phyloP scores from a whole-genome alignment of 2,329 filamentous ascomycete genomes.

The Clarireedia hainanense region DNA sequence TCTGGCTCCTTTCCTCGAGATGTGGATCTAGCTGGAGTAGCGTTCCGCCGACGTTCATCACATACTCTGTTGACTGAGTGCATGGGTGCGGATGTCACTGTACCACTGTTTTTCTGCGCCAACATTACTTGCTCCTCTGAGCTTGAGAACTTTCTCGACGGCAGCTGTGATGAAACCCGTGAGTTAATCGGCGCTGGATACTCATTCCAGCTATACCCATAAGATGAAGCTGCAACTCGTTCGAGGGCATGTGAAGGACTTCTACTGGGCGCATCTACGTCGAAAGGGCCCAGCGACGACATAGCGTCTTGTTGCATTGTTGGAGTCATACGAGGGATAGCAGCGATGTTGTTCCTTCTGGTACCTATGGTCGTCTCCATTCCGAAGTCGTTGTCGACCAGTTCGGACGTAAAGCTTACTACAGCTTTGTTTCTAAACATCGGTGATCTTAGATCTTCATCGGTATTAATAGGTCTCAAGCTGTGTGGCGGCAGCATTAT shows the following conservation, averaged over 20 bases:
- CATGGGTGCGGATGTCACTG: too few species aligned
- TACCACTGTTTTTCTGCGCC: too few species aligned
- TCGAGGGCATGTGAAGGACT: too few species aligned
- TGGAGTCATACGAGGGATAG: not conserved
- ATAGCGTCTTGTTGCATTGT: not conserved
- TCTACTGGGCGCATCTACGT: not conserved
- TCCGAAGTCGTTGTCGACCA: slow-evolving; percentile 12
- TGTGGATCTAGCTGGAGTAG: not conserved
- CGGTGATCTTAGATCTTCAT: not conserved
- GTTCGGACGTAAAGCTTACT: slow-evolving; percentile 15
- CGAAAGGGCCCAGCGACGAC: not conserved
- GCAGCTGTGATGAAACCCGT: not conserved
- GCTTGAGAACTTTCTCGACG: too few species aligned
- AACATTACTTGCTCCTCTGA: too few species aligned
- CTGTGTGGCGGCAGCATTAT: not conserved
- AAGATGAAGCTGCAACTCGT: too few species aligned
- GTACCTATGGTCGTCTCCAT: not conserved
- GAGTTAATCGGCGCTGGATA: too few species aligned
- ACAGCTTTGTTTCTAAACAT: not conserved
- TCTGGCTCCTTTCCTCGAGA: not conserved
- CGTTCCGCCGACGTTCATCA: not conserved
- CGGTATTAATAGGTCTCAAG: not conserved
- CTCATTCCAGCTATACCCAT: too few species aligned
- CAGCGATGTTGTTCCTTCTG: not conserved
- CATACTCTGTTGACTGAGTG: not conserved